A percentile compares a stretch with the other conserved stretches of the same genome.
Conservation (phyloP, 192 early-diverging fungal genomes). For the Kappamyces sp. region DNA sequence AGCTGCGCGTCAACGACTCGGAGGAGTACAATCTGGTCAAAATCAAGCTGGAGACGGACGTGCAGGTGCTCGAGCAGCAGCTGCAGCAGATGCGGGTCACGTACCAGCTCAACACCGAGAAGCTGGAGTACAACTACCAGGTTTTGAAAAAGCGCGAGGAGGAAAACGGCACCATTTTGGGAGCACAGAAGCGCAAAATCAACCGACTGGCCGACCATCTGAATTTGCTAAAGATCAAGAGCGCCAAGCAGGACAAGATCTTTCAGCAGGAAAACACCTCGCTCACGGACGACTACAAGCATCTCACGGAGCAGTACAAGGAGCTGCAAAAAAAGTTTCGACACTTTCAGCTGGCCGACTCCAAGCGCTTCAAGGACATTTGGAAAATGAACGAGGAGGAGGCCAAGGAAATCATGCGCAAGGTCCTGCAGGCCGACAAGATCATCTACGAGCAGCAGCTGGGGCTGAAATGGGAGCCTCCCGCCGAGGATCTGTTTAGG, state of each 20-base stretch:
- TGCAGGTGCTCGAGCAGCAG: slow-evolving; percentile 60
- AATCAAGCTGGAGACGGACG: slow-evolving; percentile 58
- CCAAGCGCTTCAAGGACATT: slow-evolving; percentile 41
- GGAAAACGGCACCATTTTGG: slow-evolving; percentile 52
- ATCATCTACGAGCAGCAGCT: slow-evolving; percentile 57
- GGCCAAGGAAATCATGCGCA: slow-evolving; percentile 43
- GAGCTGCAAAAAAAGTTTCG: slow-evolving; percentile 58
- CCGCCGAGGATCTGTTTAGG: slow-evolving; percentile 37
- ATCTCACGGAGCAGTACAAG: slow-evolving; percentile 54
- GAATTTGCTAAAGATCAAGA: slow-evolving; percentile 48
- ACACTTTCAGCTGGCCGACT: slow-evolving; percentile 47
- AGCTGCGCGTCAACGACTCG: slow-evolving; percentile 46
- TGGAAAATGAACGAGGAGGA: slow-evolving; percentile 55
- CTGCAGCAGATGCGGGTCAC: slow-evolving; percentile 58
- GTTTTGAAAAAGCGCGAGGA: slow-evolving; percentile 60
- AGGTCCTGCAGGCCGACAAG: slow-evolving; percentile 46
- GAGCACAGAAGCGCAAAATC: slow-evolving; percentile 55
- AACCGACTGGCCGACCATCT: slow-evolving; percentile 50
- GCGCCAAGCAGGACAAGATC: slow-evolving; percentile 45
- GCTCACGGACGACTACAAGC: slow-evolving; percentile 54
- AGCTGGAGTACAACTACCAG: slow-evolving; percentile 59
- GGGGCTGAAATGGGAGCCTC: slow-evolving; percentile 42
- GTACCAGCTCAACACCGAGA: slow-evolving; percentile 56
- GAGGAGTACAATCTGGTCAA: slow-evolving; percentile 61
- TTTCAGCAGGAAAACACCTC: slow-evolving; percentile 43